A percentile compares a stretch with the other conserved stretches of the same genome.
Evolutionary conservation across 2,329 filamentous ascomycete species (phyloP).

Genomic region (Ophiostoma novo-ulmi): DNA sequence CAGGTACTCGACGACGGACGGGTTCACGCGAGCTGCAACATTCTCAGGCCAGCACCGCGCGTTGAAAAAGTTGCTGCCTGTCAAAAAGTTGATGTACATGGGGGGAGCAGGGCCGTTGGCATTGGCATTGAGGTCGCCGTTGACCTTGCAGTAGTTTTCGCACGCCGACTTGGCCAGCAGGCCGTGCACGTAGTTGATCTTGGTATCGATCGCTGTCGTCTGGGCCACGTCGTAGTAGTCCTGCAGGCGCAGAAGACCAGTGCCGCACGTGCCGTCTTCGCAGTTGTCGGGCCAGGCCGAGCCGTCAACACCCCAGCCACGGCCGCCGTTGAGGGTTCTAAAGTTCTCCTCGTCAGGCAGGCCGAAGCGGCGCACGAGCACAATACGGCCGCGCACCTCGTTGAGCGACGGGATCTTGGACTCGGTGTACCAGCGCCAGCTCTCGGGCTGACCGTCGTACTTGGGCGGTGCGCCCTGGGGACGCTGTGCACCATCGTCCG

Average conservation of each 20-base stretch:
- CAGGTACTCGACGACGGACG: slow-evolving; percentile 61
- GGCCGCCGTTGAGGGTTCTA: slow-evolving; percentile 45
- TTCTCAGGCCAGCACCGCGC: slow-evolving; percentile 87
- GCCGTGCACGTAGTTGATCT: slow-evolving; percentile 66
- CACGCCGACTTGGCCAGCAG: slow-evolving; percentile 70
- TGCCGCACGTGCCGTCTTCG: slow-evolving; percentile 63
- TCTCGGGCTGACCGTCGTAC: slow-evolving; percentile 15
- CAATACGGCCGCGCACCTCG: slow-evolving; percentile 72
- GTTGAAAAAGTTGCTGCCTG: slow-evolving; percentile 91
- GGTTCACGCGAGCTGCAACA: slow-evolving; percentile 83
- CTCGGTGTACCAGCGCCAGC: slow-evolving; percentile 67
- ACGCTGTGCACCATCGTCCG: slow-evolving; percentile 29
- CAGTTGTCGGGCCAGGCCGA: slow-evolving; percentile 83
- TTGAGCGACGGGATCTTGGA: slow-evolving; percentile 72
- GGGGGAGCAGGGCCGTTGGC: slow-evolving; percentile 41
- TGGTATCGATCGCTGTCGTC: slow-evolving; percentile 69
- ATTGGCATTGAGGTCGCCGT: background rate
- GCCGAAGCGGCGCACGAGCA: slow-evolving; percentile 76
- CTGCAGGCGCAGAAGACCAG: slow-evolving; percentile 76
- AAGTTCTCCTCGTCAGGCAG: slow-evolving; percentile 50
- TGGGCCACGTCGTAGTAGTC: slow-evolving; percentile 89
- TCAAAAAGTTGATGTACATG: slow-evolving; percentile 86
- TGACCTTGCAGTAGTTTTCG: slow-evolving; percentile 35
- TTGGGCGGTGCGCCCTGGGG: background rate
- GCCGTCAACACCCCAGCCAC: slow-evolving; percentile 56